phyloP scores from a whole-genome alignment of 2,329 filamentous ascomycete species.

The Colletotrichum graminicola region DNA sequence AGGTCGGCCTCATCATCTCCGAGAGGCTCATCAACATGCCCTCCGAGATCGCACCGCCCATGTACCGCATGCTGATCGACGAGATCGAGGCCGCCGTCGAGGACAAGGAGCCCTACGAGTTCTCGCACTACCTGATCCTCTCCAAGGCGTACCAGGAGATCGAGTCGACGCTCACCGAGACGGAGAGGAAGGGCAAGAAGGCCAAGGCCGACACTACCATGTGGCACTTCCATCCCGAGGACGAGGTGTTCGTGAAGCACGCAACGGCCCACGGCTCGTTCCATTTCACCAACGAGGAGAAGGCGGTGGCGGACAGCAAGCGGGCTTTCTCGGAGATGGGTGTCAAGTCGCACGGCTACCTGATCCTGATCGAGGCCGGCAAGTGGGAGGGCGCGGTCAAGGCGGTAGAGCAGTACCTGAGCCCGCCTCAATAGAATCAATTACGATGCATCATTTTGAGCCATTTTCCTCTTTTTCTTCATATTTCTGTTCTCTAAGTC shows the following conservation, averaged over 20 bases:
- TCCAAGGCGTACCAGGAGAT: conserved; percentile 95
- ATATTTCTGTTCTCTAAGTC: neutral
- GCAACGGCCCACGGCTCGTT: conserved; percentile 78
- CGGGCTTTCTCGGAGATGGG: conserved; percentile 94
- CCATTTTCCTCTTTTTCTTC: conserved; percentile 8
- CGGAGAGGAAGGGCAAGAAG: conserved; percentile 75
- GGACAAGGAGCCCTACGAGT: conserved; percentile 91
- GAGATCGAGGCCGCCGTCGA: conserved; percentile 90
- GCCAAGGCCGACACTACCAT: conserved; percentile 71
- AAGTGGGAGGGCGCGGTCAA: conserved; percentile 83
- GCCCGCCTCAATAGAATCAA: conserved; percentile 54
- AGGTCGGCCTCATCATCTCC: conserved; percentile 88
- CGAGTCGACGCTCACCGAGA: conserved; percentile 78
- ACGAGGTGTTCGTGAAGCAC: conserved; percentile 86
- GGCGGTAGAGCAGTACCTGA: conserved; percentile 81
- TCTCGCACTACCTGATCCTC: conserved; percentile 91
- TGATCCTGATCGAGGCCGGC: conserved; percentile 86
- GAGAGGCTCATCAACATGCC: conserved; percentile 98
- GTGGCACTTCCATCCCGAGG: conserved; percentile 96
- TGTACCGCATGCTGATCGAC: conserved; percentile 94
- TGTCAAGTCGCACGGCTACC: conserved; percentile 83
- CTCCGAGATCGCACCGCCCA: conserved; percentile 89
- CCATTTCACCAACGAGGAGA: conserved; percentile 84
- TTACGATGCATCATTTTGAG: conserved; percentile 40
- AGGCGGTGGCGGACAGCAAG: conserved; percentile 89